These are phyloP conservation scores for Colletotrichum destructivum DNA, from an alignment of 2,329 filamentous ascomycete species.

Conservation along the genomic window DNA sequence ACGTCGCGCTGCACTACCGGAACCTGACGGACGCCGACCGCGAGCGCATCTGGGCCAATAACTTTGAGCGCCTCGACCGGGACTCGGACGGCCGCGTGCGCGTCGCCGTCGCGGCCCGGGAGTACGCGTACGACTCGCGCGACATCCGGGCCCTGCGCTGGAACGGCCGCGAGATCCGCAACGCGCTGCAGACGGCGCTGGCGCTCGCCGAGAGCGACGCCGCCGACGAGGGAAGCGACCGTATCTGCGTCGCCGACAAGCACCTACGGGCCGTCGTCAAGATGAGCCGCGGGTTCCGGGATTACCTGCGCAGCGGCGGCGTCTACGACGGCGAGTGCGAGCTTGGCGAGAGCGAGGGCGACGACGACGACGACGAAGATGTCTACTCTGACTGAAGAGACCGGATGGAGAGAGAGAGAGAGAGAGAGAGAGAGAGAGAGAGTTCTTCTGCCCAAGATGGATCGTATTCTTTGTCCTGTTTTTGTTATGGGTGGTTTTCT, in stretches of 20 bases:
- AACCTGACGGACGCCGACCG: constrained; percentile 49
- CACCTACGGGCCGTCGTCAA: constrained; percentile 45
- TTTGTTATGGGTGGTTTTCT: too few species aligned
- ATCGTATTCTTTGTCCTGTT: neutral
- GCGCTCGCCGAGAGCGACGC: constrained; percentile 49
- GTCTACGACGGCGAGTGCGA: constrained; percentile 41
- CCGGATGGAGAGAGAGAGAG: too few species aligned
- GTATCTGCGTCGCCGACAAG: constrained; percentile 43
- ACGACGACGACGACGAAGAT: constrained; percentile 28
- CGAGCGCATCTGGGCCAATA: constrained; percentile 49
- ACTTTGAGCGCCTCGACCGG: constrained; percentile 48
- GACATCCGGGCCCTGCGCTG: constrained; percentile 44
- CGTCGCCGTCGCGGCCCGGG: constrained; percentile 43
- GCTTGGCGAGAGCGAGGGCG: constrained; percentile 30
- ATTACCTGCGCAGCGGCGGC: constrained; percentile 48
- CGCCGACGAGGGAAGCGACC: constrained; percentile 40
- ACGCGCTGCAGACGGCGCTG: constrained; percentile 54
- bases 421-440: neutral
- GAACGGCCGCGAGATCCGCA: constrained; percentile 53
- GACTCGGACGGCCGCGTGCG: constrained; percentile 47
- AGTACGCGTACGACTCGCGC: constrained; percentile 44
- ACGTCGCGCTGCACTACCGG: constrained; percentile 50
- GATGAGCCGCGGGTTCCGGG: constrained; percentile 45
- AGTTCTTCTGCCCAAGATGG: neutral
- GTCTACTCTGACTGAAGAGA: constrained; percentile 24